Conservation (phyloP, 768 basidiomycete genomes). For the Ramaria rubella region DNA sequence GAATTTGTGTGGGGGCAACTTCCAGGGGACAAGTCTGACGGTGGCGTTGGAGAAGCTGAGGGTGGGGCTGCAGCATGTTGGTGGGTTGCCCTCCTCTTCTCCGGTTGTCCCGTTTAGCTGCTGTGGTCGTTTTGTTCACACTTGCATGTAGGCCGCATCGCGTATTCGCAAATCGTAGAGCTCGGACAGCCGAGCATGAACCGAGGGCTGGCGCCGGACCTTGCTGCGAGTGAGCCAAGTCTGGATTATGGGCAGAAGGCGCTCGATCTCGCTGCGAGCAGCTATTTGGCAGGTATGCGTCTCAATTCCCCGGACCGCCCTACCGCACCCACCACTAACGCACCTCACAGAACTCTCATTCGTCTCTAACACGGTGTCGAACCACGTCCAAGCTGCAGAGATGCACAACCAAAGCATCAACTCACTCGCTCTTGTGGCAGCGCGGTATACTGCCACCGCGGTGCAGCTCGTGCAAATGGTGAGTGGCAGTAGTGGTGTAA, state of each 20-base stretch:
- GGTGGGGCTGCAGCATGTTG: conserved; percentile 21
- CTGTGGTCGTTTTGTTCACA: neutral
- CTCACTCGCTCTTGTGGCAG: conserved; percentile 23
- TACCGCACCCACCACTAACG: too few relatives aligned
- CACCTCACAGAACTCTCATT: conserved; percentile 18
- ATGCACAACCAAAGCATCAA: conserved; percentile 27
- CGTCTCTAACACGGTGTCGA: conserved; percentile 24
- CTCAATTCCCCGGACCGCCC: neutral
- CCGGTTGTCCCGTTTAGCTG: neutral
- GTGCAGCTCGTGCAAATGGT: conserved; percentile 22
- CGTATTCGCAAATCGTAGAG: conserved; percentile 23
- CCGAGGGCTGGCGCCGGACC: conserved; percentile 22
- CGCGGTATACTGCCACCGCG: conserved; percentile 22
- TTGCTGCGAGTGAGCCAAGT: conserved; percentile 10
- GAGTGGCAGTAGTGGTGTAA: neutral
- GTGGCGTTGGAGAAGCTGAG: conserved; percentile 22
- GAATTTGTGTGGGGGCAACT: too few relatives aligned
- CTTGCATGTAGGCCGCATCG: conserved; percentile 9
- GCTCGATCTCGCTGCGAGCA: conserved; percentile 21
- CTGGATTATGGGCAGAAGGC: conserved; percentile 25
- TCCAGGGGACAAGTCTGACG: conserved; percentile 15
- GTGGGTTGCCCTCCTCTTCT: neutral
- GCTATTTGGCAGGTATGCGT: conserved; percentile 18
- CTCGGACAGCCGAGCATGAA: conserved; percentile 23
- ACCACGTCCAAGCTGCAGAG: conserved; percentile 23